Percentiles rank a stretch among this genome's conserved stretches.
Conservation (phyloP, 2,329 filamentous ascomycete species). For the Biscogniauxia sp. region DNA sequence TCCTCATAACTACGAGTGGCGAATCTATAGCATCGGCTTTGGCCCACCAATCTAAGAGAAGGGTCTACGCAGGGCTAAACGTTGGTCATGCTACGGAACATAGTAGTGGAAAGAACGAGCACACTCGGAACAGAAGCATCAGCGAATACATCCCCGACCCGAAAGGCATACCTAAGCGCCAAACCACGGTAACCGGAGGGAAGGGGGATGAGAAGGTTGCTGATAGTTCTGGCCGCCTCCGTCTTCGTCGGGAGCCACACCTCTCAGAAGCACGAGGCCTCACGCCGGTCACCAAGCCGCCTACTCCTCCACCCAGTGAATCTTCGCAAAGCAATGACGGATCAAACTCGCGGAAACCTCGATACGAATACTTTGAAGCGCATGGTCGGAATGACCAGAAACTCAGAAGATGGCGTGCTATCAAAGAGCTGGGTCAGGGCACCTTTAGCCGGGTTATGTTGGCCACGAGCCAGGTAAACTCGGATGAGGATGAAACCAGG, state of each 20-base stretch:
- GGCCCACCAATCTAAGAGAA: constrained; percentile 54
- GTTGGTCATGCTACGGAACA: constrained; percentile 30
- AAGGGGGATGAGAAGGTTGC: constrained; percentile 41
- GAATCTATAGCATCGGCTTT: constrained; percentile 52
- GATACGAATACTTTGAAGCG: constrained; percentile 67
- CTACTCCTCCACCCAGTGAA: constrained; percentile 81
- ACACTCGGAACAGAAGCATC: constrained; percentile 75
- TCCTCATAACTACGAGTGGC: constrained; percentile 49
- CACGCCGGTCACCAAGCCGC: constrained; percentile 60
- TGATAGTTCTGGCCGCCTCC: constrained; percentile 40
- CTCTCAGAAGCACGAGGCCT: constrained; percentile 77
- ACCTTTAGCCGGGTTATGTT: constrained; percentile 95
- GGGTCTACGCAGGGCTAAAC: constrained; percentile 51
- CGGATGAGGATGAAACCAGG: constrained; percentile 45
- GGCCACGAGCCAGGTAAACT: constrained; percentile 71
- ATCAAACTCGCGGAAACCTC: constrained; percentile 41
- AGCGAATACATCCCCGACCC: constrained; percentile 84
- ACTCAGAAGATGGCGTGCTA: constrained; percentile 71
- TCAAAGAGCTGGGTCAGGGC: constrained; percentile 82
- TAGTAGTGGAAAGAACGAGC: constrained; percentile 36
- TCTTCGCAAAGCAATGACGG: constrained; percentile 51
- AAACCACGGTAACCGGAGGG: constrained; percentile 69
- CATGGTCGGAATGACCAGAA: constrained; percentile 66
- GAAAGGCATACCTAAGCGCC: constrained; percentile 65
- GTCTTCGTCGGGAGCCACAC: constrained; percentile 73